Evolutionary conservation across 805 yeast genomes (phyloP), one percentile per base, ranked within the genome.

Genomic region (Lachancea sp.): DNA sequence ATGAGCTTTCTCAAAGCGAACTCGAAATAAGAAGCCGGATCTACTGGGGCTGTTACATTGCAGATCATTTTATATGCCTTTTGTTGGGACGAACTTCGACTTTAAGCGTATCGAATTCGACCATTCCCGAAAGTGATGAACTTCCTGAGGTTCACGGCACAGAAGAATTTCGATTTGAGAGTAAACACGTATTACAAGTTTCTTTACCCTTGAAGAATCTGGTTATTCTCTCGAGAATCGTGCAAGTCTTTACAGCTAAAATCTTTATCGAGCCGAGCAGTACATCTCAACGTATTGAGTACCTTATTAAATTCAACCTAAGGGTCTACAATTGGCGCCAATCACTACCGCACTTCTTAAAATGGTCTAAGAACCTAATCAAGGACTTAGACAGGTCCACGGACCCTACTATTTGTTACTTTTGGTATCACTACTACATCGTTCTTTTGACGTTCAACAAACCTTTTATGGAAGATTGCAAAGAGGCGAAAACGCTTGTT

Each of bases 11-110:
- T n/a, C 69, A 72, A 27, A 69, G 78, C 41, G 81, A 78, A 51
- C 67, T 74, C 15, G 77, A 73, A 34, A 77, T 80, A 44, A 67
- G 83, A 47, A 72, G 79, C 41, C 65, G 86, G 47, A 75, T 80
- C 10, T 77, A 76, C 56, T 80, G 86, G 86, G 85, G 85, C 3
- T 73, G 80, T 41, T 80, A 74, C 57, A 65, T 79, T 46, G 81
- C 81, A 2, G 86, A 80, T 58, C 84, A 78, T 56, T 75, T 79
- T 52, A 76, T 79, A 30, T 74, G 82, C 55, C 62, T 79, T 31
- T 65, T 79, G 41, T 60, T 79, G 38, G 86, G 86, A 2, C 62
- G 84, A 42, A 82, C 83, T 0, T 72, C 81, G 0, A 62, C 74
- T 1, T 58, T 80, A 41, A 75, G 78, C 53, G 67, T 75, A 41